These are phyloP conservation scores for Acanthochlamys bracteata DNA, from an alignment of 106 monocot species.

Conservation along the genomic window DNA sequence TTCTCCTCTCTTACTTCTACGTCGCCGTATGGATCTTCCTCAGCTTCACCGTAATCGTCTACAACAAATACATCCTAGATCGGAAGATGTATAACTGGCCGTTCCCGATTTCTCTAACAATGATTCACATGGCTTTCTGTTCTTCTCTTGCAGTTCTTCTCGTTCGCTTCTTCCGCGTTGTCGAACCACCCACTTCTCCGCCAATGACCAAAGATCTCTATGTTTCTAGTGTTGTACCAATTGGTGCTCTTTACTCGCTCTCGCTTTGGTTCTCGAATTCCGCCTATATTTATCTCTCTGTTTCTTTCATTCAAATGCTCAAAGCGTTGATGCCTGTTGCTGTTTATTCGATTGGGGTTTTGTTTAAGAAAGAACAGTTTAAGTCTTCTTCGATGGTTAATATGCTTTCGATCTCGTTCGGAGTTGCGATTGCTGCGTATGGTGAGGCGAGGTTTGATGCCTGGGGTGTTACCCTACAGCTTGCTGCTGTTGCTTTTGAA, in stretches of 20 bases:
- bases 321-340: slow-evolving; percentile 49
- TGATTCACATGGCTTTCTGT: slow-evolving; percentile 66
- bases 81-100: slow-evolving; percentile 64
- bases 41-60: slow-evolving; percentile 38
- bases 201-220: slow-evolving; percentile 41
- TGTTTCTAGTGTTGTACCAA: slow-evolving; percentile 29
- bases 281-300: slow-evolving; percentile 39
- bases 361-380: slow-evolving; percentile 43
- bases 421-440: slow-evolving; percentile 45
- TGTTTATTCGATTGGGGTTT: slow-evolving; percentile 33
- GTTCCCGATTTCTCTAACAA: slow-evolving; percentile 54
- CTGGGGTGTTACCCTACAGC: slow-evolving; percentile 34
- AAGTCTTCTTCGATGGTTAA: slow-evolving; percentile 26
- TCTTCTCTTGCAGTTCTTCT: slow-evolving; percentile 44
- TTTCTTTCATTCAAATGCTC: slow-evolving; percentile 45
- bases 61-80: slow-evolving; percentile 31
- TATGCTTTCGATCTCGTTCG: slow-evolving; percentile 47
- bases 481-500: slow-evolving; percentile 39
- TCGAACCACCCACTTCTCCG: slow-evolving; percentile 30
- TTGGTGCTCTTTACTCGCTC: slow-evolving; percentile 37
- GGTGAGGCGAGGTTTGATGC: slow-evolving; percentile 36
- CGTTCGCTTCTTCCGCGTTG: slow-evolving; percentile 38
- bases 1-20: slow-evolving; percentile 41
- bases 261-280: slow-evolving; percentile 55
- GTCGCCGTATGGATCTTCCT: slow-evolving; percentile 58